Evolutionary conservation across 768 basidiomycete genomes (phyloP).

Genomic region (Russula vinacea): DNA sequence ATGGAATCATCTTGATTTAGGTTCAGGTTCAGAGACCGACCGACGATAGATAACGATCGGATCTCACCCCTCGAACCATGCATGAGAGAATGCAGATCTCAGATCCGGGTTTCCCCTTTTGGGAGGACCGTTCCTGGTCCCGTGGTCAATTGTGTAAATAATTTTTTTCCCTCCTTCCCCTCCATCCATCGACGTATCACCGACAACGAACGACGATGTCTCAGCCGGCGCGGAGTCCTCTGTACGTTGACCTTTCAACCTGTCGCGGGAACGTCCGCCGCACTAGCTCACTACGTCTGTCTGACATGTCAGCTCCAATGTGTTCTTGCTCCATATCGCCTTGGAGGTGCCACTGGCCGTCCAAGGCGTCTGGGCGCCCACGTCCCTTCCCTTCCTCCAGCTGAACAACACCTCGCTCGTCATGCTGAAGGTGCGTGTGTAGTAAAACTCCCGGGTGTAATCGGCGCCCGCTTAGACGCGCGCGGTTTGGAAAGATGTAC

Average conservation of each 20-base stretch:
- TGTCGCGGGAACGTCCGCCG: neutral
- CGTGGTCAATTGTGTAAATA: neutral
- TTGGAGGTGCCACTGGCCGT: conserved; percentile 75
- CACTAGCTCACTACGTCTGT: neutral
- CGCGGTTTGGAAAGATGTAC: conserved; percentile 54
- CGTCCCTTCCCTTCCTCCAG: conserved; percentile 67
- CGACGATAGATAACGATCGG: conserved; percentile 17
- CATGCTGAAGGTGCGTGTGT: conserved; percentile 68
- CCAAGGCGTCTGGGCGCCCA: conserved; percentile 67
- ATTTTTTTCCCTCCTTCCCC: neutral
- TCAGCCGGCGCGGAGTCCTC: conserved; percentile 30
- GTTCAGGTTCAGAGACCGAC: conserved; percentile 9
- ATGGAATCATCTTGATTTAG: conserved; percentile 8
- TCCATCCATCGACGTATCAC: neutral
- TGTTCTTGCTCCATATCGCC: conserved; percentile 78
- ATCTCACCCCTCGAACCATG: conserved; percentile 1
- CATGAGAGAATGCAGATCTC: conserved; percentile 10
- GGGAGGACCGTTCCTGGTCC: conserved; percentile 12
- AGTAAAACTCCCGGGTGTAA: conserved; percentile 17
- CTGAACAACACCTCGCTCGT: conserved; percentile 80
- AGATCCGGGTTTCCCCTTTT: conserved; percentile 3
- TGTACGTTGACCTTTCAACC: conserved; percentile 12
- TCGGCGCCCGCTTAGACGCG: neutral
- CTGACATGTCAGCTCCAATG: conserved; percentile 46
- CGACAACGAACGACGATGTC: conserved; percentile 27